phyloP scores from a whole-genome alignment of 306 rosid species.

The Prunus padus region DNA sequence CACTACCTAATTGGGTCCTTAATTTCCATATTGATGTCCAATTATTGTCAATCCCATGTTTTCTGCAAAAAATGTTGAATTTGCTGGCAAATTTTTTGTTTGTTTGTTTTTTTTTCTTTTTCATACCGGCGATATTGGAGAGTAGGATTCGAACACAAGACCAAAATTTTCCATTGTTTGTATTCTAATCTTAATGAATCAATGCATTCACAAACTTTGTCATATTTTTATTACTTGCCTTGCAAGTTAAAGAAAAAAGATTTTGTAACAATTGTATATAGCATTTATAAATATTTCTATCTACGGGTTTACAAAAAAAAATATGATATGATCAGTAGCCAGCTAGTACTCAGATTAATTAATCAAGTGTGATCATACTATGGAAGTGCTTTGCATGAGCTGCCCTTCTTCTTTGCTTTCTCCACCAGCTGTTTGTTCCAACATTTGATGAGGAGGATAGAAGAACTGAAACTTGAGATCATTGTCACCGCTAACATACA shows the following conservation, averaged over 20 bases:
- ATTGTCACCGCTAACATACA: conserved; percentile 51
- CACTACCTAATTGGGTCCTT: neutral
- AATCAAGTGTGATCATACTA: neutral
- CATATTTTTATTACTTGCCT: neutral
- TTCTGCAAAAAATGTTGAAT: neutral
- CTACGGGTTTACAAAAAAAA: neutral
- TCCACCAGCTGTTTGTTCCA: conserved; percentile 32
- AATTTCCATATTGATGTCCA: neutral
- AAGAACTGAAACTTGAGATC: conserved; percentile 30
- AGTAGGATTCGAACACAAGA: too few relatives aligned
- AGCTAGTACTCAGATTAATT: neutral
- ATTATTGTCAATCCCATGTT: too few relatives aligned
- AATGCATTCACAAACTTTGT: too few relatives aligned
- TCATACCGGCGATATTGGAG: too few relatives aligned
- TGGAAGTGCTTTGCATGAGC: conserved; percentile 33
- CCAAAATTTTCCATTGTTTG: too few relatives aligned
- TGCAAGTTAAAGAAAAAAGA: neutral
- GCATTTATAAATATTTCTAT: neutral
- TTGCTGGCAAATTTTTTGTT: too few relatives aligned
- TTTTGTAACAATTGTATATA: neutral
- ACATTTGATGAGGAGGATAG: conserved; percentile 38
- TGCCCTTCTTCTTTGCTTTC: conserved; percentile 42
- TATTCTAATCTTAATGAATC: too few relatives aligned
- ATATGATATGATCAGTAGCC: too few relatives aligned
- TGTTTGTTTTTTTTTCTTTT: too few relatives aligned